A percentile compares a stretch with the other conserved stretches of the same genome.
Conservation (phyloP, 495 filamentous ascomycete species). For the Talaromyces trachyspermus region DNA sequence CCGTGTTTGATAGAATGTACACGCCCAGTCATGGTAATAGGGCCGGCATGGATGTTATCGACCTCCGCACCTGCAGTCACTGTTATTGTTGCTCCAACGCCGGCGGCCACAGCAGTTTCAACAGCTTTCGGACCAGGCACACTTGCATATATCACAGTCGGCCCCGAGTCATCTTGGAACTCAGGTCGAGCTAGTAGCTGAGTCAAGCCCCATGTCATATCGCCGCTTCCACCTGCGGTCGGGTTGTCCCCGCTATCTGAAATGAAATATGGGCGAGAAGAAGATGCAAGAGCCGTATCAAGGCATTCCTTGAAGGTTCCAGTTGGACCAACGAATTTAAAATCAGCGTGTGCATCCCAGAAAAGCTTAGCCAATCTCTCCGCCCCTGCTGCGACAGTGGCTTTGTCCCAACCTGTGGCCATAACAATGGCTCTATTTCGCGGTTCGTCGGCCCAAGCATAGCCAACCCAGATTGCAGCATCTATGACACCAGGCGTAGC, state of each 20-base stretch:
- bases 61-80: conserved; percentile 50
- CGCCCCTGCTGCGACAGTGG: conserved; percentile 27
- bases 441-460: conserved; percentile 53
- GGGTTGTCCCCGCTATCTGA: conserved; percentile 54
- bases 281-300: conserved; percentile 36
- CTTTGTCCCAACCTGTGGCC: conserved; percentile 44
- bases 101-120: conserved; percentile 35
- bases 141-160: conserved; percentile 49
- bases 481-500: conserved; percentile 36
- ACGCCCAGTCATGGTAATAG: conserved; percentile 45
- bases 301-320: conserved; percentile 44
- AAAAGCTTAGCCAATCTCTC: conserved; percentile 41
- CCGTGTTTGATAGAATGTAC: conserved; percentile 48
- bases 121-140: conserved; percentile 45
- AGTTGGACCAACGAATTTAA: conserved; percentile 48
- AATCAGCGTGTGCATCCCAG: conserved; percentile 41
- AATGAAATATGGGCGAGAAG: conserved; percentile 46
- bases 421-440: conserved; percentile 47
- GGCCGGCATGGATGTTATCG: conserved; percentile 43
- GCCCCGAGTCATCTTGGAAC: conserved; percentile 30
- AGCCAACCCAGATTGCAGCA: conserved; percentile 53
- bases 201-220: conserved; percentile 47
- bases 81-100: conserved; percentile 42
- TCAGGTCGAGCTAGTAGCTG: conserved; percentile 41
- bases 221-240: conserved; percentile 49